phyloP scores from a whole-genome alignment of 345 rosid species.

The Eucalyptus polybractea region DNA sequence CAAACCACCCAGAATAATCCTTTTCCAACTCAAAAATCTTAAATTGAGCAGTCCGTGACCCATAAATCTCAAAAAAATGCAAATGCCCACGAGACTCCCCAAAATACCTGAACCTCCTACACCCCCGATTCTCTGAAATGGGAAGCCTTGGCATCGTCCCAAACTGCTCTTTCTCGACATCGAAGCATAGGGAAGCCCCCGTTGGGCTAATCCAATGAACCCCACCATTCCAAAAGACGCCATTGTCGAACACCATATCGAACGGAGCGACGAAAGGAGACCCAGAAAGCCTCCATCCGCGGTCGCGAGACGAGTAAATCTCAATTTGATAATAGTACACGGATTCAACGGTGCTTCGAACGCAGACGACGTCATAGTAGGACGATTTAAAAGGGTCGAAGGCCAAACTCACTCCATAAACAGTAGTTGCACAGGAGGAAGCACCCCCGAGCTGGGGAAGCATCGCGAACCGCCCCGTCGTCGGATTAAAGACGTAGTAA shows the following conservation, averaged over 20 bases:
- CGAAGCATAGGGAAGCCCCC: conserved; percentile 1
- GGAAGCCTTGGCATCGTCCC: not conserved
- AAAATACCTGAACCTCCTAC: conserved; percentile 2
- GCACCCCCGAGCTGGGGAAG: conserved; percentile 1
- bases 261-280: conserved; percentile 1
- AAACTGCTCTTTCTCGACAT: not conserved
- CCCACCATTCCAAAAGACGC: conserved; percentile 13
- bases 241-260: conserved; percentile 8
- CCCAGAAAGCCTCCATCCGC: conserved; percentile 10
- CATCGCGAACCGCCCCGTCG: not conserved
- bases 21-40: conserved; percentile 6
- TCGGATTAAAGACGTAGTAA: conserved; percentile 17
- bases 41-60: not conserved
- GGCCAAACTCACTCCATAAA: conserved; percentile 2
- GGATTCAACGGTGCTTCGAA: not conserved
- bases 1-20: conserved; percentile 9
- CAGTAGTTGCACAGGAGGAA: not conserved
- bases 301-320: not conserved
- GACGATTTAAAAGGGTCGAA: not conserved
- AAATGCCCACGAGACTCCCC: conserved; percentile 5
- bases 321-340: not conserved
- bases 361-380: conserved; percentile 4
- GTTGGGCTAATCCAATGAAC: conserved; percentile 17
- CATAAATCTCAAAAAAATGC: conserved; percentile 6
- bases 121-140: not conserved